phyloP scores from a whole-genome alignment of 108 stramenopile genomes.

The Cyclostephanos tholiformis region DNA sequence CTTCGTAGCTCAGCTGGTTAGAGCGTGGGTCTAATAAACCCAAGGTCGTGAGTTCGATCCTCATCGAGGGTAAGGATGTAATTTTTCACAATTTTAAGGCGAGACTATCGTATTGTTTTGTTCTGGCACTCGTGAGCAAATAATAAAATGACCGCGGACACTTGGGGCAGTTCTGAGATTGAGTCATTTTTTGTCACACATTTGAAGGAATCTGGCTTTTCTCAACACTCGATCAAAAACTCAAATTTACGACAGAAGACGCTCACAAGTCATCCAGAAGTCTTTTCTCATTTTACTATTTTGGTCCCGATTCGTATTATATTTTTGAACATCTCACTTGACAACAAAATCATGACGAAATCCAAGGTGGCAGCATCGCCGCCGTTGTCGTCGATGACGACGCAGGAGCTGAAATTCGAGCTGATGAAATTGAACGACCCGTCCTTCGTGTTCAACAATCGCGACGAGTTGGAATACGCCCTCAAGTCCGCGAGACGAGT shows the following conservation, averaged over 20 bases:
- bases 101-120: no score
- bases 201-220: not conserved
- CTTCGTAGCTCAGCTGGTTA: constrained; percentile 60
- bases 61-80: constrained; percentile 51
- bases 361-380: no score
- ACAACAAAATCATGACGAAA: no score
- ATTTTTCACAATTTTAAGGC: no score
- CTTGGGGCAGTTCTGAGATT: no score
- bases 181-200: no score
- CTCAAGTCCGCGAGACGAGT: constrained; percentile 14
- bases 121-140: not conserved
- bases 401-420: constrained; percentile 15
- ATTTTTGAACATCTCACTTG: no score
- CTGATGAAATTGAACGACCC: constrained; percentile 23
- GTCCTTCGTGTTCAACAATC: constrained; percentile 38
- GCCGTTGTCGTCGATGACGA: constrained; percentile 16
- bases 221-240: not conserved
- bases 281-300: no score
- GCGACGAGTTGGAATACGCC: constrained; percentile 35
- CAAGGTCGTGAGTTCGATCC: constrained; percentile 73
- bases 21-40: constrained; percentile 72
- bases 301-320: no score
- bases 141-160: no score
- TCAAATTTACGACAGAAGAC: not conserved
- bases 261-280: no score